Conservation (phyloP, 441 rosid species). For the Biscutella laevigata region DNA sequence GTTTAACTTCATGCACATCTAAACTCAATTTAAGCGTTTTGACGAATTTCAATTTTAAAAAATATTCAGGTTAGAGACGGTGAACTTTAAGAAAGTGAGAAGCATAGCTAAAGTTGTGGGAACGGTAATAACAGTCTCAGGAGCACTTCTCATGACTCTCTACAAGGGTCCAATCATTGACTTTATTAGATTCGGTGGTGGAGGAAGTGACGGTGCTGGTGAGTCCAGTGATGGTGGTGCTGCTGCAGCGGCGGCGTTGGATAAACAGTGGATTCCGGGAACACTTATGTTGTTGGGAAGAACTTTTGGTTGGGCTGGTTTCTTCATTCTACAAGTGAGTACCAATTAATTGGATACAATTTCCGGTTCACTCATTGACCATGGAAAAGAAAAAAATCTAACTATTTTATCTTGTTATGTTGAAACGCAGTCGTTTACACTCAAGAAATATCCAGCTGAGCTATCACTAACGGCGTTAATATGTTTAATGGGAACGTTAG, state of each 20-base stretch:
- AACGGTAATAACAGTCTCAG: constrained; percentile 60
- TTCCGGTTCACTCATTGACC: constrained; percentile 16
- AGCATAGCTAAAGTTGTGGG: constrained; percentile 76
- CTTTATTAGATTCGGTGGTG: constrained; percentile 36
- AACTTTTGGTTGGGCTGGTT: constrained; percentile 63
- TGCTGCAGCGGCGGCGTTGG: constrained; percentile 22
- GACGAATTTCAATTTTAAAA: not conserved
- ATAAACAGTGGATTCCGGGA: constrained; percentile 59
- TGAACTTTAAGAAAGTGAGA: constrained; percentile 48
- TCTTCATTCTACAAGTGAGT: constrained; percentile 78
- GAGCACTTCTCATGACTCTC: constrained; percentile 92
- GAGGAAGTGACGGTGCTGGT: constrained; percentile 29
- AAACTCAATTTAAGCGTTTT: not conserved
- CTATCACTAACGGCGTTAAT: constrained; percentile 64
- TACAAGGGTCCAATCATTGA: constrained; percentile 79
- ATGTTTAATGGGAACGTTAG: constrained; percentile 65
- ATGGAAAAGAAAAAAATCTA: not conserved
- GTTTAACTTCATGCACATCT: constrained; percentile 15
- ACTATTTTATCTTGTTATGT: not conserved
- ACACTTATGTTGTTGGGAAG: constrained; percentile 58
- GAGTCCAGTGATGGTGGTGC: constrained; percentile 20
- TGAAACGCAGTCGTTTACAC: constrained; percentile 58
- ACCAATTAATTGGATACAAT: not conserved
- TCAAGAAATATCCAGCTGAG: constrained; percentile 84
- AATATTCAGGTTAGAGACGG: constrained; percentile 56